Evolutionary conservation across 441 rosid species (phyloP).

Genomic region (Adansonia madagascariensis): DNA sequence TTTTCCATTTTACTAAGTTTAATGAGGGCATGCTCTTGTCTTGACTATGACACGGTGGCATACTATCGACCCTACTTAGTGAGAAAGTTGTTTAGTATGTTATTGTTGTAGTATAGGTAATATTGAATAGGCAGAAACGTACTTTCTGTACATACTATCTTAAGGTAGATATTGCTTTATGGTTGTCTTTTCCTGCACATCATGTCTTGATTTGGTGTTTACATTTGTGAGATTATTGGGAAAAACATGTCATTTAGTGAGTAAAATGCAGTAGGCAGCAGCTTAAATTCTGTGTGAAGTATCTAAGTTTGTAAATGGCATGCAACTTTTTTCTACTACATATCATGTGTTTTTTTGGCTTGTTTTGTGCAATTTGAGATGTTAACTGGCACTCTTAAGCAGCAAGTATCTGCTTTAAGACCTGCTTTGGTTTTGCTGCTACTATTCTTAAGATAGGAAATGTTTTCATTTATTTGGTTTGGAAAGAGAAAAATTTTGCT

Average conservation of each 20-base stretch:
- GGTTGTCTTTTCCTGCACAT: background rate
- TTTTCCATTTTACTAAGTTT: background rate
- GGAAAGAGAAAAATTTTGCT: background rate
- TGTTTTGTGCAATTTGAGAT: background rate
- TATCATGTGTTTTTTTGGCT: background rate
- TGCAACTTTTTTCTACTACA: background rate
- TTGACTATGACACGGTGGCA: background rate
- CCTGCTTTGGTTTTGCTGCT: background rate
- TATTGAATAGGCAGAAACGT: background rate
- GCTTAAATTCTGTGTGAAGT: background rate
- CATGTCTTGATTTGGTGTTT: background rate
- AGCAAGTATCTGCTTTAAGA: background rate
- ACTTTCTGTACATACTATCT: background rate
- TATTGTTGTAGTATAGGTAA: background rate
- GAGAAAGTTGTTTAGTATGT: background rate
- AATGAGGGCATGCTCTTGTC: background rate
- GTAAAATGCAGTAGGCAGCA: background rate
- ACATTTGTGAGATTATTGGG: background rate
- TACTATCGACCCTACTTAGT: background rate
- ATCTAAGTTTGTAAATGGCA: background rate
- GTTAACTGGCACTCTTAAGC: constrained; percentile 3
- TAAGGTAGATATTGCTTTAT: background rate
- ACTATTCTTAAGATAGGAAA: background rate
- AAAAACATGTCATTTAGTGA: background rate
- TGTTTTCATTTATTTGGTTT: background rate